Conservation (phyloP, 108 stramenopile species). For the Pseudonitzschia delicatissima region DNA sequence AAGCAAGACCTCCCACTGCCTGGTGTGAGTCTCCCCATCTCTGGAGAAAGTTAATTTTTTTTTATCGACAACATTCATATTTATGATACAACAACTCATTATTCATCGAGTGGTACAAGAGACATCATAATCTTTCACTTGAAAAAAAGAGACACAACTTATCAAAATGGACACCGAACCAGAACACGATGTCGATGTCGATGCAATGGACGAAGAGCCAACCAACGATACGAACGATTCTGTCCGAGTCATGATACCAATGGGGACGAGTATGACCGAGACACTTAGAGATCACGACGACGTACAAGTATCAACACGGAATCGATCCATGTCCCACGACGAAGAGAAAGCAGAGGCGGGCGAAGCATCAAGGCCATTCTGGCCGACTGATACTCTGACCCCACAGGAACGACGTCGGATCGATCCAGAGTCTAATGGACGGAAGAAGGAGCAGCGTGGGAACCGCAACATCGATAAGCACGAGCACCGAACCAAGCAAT, state of each 20-base stretch:
- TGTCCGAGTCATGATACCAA: background rate
- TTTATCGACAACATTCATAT: too few species aligned
- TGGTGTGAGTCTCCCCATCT: too few species aligned
- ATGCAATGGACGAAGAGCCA: background rate
- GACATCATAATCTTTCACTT: too few species aligned
- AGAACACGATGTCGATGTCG: constrained; percentile 22
- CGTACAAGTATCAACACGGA: background rate
- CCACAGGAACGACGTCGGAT: constrained; percentile 61
- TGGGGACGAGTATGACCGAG: background rate
- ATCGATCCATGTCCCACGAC: constrained; percentile 42
- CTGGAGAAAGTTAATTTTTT: too few species aligned
- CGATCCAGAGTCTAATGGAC: constrained; percentile 85
- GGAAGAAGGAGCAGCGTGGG: constrained; percentile 50
- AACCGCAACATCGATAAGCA: constrained; percentile 22
- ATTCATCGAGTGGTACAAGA: too few species aligned
- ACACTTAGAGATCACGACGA: background rate
- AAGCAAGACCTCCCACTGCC: too few species aligned
- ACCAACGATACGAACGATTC: background rate
- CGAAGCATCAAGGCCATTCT: constrained; percentile 80
- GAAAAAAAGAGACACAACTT: too few species aligned
- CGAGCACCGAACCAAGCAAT: too few species aligned
- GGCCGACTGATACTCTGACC: constrained; percentile 54
- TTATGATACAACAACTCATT: too few species aligned
- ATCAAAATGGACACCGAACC: constrained; percentile 24
- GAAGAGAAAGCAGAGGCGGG: constrained; percentile 66